A percentile compares a stretch with the other conserved stretches of the same genome.
phyloP scores from a whole-genome alignment of 495 filamentous ascomycete species.

The Hypoxylon crocopeplum region DNA sequence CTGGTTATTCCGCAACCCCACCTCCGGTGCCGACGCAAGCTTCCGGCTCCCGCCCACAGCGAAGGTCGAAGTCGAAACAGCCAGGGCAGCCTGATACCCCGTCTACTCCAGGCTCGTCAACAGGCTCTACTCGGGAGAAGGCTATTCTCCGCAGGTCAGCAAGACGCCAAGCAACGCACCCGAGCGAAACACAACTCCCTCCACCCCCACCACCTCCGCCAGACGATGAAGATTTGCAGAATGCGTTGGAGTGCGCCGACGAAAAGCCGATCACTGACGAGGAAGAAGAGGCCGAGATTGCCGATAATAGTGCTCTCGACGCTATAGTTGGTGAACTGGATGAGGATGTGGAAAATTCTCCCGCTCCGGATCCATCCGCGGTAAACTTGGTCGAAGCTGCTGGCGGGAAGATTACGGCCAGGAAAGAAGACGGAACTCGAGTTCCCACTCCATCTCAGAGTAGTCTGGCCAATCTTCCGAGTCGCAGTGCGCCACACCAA shows the following conservation, averaged over 20 bases:
- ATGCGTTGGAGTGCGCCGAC: conserved; percentile 90
- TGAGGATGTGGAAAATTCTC: conserved; percentile 79
- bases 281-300: conserved; percentile 67
- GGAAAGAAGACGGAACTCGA: conserved; percentile 91
- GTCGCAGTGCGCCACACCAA: conserved; percentile 56
- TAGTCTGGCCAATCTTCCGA: conserved; percentile 38
- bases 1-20: conserved; percentile 42
- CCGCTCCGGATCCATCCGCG: conserved; percentile 77
- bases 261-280: conserved; percentile 84
- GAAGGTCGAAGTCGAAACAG: conserved; percentile 57
- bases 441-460: conserved; percentile 85
- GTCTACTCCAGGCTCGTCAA: conserved; percentile 44
- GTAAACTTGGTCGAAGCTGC: conserved; percentile 93
- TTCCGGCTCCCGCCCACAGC: conserved; percentile 48
- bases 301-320: conserved; percentile 74
- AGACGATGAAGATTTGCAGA: conserved; percentile 62
- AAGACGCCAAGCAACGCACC: conserved; percentile 58
- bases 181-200: conserved; percentile 47
- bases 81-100: conserved; percentile 44
- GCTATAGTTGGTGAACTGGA: conserved; percentile 91
- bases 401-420: conserved; percentile 92
- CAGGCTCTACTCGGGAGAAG: conserved; percentile 55
- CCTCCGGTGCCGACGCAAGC: conserved; percentile 45
- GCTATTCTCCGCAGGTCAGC: conserved; percentile 59
- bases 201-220: conserved; percentile 59